Conservation (phyloP, 164 flowering plant genomes). For the Stephania cephalantha region DNA sequence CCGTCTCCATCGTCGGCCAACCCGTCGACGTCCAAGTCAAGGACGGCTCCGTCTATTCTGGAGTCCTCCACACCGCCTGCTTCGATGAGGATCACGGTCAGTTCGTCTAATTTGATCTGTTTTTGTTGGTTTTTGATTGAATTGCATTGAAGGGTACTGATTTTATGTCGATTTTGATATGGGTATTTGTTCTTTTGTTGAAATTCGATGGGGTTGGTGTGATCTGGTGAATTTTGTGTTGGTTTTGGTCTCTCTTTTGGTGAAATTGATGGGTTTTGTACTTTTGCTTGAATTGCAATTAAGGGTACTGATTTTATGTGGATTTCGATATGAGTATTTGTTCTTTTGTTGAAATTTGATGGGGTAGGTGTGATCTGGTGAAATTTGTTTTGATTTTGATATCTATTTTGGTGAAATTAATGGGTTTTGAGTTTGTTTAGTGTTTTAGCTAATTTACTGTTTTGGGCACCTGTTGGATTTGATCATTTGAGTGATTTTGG, state of each 20-base stretch:
- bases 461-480: neutral
- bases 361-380: conserved; percentile 6
- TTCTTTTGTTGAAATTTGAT: neutral
- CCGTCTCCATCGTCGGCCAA: conserved; percentile 66
- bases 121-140: conserved; percentile 3
- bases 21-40: conserved; percentile 73
- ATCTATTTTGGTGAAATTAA: neutral
- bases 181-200: conserved; percentile 16
- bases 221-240: conserved; percentile 3
- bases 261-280: conserved; percentile 14
- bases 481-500: too few relatives aligned
- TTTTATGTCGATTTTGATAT: neutral
- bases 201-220: conserved; percentile 7
- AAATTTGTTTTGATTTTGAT: neutral
- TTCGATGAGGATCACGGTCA: conserved; percentile 50
- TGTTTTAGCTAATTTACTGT: neutral
- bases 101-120: conserved; percentile 10
- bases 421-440: neutral
- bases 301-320: conserved; percentile 17
- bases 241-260: neutral
- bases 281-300: conserved; percentile 7
- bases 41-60: conserved; percentile 71
- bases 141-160: conserved; percentile 22
- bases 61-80: conserved; percentile 68
- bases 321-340: conserved; percentile 18